Percentiles rank a stretch among this genome's conserved stretches.
phyloP scores from a whole-genome alignment of 805 yeast species.

The Diddensiella santjacobensis region DNA sequence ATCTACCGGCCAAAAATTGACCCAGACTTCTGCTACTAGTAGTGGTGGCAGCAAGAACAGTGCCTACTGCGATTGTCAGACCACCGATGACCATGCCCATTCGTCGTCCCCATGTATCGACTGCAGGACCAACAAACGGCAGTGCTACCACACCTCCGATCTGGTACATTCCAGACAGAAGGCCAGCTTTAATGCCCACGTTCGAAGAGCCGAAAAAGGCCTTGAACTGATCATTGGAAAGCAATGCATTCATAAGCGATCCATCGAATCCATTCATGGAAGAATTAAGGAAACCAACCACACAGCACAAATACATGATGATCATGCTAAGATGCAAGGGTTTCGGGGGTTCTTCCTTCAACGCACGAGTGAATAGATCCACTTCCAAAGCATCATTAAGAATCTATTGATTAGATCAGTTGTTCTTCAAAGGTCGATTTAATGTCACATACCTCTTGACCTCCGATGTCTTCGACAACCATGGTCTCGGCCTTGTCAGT shows the following conservation, averaged over 20 bases:
- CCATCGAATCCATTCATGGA: conserved; percentile 20
- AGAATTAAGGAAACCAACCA: conserved; percentile 15
- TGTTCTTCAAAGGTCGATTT: too few relatives aligned
- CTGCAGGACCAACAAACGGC: conserved; percentile 13
- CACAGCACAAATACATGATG: conserved; percentile 7
- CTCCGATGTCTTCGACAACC: background rate
- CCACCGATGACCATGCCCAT: conserved; percentile 18
- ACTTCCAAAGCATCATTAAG: conserved; percentile 12
- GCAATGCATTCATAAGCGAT: conserved; percentile 11
- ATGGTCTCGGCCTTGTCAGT: background rate
- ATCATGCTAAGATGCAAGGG: conserved; percentile 1
- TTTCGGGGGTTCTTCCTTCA: conserved; percentile 14
- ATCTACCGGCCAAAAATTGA: conserved; percentile 14
- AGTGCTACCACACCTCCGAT: conserved; percentile 15
- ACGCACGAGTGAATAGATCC: conserved; percentile 16
- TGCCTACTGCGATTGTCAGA: conserved; percentile 12
- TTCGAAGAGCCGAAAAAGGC: conserved; percentile 9
- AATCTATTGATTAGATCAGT: too few relatives aligned
- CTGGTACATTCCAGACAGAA: conserved; percentile 15
- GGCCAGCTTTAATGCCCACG: conserved; percentile 14
- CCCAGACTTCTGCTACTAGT: conserved; percentile 2
- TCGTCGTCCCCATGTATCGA: conserved; percentile 17
- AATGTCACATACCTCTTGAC: too few relatives aligned
- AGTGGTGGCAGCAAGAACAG: conserved; percentile 12
- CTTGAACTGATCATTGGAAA: conserved; percentile 8